Conservation (phyloP, 2,329 filamentous ascomycete genomes). For the Cryphonectria parasitica region DNA sequence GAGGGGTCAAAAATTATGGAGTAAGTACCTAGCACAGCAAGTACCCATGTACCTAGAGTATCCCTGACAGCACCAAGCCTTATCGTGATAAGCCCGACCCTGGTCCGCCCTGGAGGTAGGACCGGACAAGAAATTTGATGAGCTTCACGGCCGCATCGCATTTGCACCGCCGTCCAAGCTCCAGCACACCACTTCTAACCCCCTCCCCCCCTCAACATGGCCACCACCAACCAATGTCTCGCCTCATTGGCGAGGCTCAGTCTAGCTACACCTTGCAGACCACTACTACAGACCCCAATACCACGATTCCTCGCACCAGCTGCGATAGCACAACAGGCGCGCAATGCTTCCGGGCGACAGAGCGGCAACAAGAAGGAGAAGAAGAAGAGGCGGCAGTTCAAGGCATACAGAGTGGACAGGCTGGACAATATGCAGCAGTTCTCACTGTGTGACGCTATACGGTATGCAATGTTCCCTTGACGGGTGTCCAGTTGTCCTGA, state of each 20-base stretch:
- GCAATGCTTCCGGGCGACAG: conserved; percentile 45
- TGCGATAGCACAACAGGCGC: conserved; percentile 44
- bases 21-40: not conserved
- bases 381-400: conserved; percentile 65
- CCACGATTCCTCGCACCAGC: conserved; percentile 55
- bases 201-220: conserved; percentile 44
- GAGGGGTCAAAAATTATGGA: conserved; percentile 30
- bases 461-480: conserved; percentile 56
- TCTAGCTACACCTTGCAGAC: conserved; percentile 47
- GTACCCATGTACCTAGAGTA: conserved; percentile 4
- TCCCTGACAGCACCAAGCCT: not conserved
- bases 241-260: conserved; percentile 58
- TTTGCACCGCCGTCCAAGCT: not conserved
- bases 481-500: too few relatives aligned
- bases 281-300: conserved; percentile 46
- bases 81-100: conserved; percentile 13
- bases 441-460: conserved; percentile 88
- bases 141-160: conserved; percentile 2
- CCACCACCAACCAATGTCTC: conserved; percentile 56
- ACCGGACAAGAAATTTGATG: conserved; percentile 26
- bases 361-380: conserved; percentile 55
- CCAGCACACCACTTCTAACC: not conserved
- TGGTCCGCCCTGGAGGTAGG: not conserved
- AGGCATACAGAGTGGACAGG: conserved; percentile 68
- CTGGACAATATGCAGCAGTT: conserved; percentile 72